A percentile compares a stretch with the other conserved stretches of the same genome.
phyloP scores from a whole-genome alignment of 176 grass and related monocot genomes.

The Oryza australiensis region DNA sequence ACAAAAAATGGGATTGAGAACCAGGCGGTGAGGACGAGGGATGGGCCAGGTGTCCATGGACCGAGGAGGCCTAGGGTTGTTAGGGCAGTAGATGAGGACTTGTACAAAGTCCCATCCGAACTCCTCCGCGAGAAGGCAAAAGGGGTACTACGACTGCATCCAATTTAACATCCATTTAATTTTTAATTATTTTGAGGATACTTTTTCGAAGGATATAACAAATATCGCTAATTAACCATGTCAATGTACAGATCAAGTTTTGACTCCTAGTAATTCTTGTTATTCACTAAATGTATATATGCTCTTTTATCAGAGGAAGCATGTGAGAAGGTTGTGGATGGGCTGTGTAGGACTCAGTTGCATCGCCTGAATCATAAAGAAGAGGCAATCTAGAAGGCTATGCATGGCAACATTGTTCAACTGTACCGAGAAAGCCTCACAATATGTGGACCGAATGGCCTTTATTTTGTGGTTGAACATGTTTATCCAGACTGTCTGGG shows the following conservation, averaged over 20 bases:
- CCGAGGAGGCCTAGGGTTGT: slow-evolving; percentile 20
- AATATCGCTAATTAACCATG: not conserved
- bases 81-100: slow-evolving; percentile 61
- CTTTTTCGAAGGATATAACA: not conserved
- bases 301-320: slow-evolving; percentile 43
- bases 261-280: not conserved
- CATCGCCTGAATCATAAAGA: slow-evolving; percentile 38
- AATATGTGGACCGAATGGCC: not conserved
- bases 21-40: slow-evolving; percentile 13
- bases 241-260: not conserved
- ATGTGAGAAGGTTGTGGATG: slow-evolving; percentile 54
- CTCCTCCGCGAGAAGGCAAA: slow-evolving; percentile 43
- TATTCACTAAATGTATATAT: too few species aligned
- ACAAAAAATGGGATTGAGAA: slow-evolving; percentile 6
- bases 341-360: slow-evolving; percentile 64
- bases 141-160: slow-evolving; percentile 29
- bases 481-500: too few species aligned
- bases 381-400: not conserved
- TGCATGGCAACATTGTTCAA: not conserved
- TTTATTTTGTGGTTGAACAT: not conserved
- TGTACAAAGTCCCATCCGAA: slow-evolving; percentile 61
- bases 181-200: not conserved
- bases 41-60: not conserved
- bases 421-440: not conserved
- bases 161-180: not conserved